Conservation (phyloP, 306 rosid species). For the Acacia melanoxylon region DNA sequence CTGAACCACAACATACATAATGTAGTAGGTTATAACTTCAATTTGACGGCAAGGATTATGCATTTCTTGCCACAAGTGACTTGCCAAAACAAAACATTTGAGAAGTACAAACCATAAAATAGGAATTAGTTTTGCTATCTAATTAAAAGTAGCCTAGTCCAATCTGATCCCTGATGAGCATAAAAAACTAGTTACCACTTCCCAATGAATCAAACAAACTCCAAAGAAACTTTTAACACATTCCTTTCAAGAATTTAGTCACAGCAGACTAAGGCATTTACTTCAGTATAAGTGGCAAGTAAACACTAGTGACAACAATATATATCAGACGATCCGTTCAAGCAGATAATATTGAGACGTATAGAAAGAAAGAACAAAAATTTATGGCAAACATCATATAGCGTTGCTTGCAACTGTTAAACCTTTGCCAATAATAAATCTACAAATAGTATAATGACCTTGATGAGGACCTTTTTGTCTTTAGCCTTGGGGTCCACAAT, state of each 20-base stretch:
- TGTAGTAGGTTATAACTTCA: neutral
- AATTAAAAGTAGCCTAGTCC: neutral
- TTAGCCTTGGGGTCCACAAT: too few relatives aligned
- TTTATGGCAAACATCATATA: neutral
- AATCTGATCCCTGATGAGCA: neutral
- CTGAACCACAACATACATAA: neutral
- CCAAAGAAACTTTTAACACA: neutral
- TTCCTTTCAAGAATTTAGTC: neutral
- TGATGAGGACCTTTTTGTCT: too few relatives aligned
- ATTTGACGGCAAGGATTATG: neutral
- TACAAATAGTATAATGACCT: neutral
- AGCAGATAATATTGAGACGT: neutral
- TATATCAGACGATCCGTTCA: neutral
- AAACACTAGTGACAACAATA: too few relatives aligned
- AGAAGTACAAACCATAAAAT: neutral
- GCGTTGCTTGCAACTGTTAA: neutral
- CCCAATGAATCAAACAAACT: constrained; percentile 3
- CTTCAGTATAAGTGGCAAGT: too few relatives aligned
- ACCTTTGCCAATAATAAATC: neutral
- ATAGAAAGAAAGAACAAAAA: neutral
- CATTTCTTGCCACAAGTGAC: neutral
- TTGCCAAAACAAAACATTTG: neutral
- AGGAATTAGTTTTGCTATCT: neutral
- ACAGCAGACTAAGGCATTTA: neutral
- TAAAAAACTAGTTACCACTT: neutral